Evolutionary conservation across 2,329 filamentous ascomycete species (phyloP).

Genomic region (Triangularia verruculosa): DNA sequence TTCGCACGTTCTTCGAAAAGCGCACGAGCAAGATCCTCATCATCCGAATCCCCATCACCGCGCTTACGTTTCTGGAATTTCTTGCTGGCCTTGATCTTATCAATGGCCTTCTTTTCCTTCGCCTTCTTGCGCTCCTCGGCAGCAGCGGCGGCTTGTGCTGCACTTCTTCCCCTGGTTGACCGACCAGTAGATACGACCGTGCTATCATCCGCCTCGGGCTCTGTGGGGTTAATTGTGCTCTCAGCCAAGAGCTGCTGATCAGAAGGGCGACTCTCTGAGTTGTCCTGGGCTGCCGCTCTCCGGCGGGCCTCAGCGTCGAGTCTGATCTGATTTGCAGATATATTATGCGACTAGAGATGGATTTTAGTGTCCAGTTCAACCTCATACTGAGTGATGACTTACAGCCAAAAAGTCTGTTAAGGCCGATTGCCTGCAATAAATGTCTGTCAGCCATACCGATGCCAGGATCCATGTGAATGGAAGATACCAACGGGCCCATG

Average conservation of each 20-base stretch:
- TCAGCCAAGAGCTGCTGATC: neutral
- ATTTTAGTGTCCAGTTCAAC: slow-evolving; percentile 4
- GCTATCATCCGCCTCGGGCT: neutral
- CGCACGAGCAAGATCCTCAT: slow-evolving; percentile 48
- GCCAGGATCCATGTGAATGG: neutral
- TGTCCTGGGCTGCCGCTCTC: slow-evolving; percentile 36
- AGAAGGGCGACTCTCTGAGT: slow-evolving; percentile 30
- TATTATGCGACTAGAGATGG: slow-evolving; percentile 62
- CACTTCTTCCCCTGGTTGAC: slow-evolving; percentile 21
- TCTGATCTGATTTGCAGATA: slow-evolving; percentile 58
- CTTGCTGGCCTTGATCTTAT: slow-evolving; percentile 63
- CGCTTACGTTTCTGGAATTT: slow-evolving; percentile 53
- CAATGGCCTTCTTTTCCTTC: slow-evolving; percentile 52
- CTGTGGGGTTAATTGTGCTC: neutral
- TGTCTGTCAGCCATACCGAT: slow-evolving; percentile 6
- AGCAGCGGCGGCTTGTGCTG: slow-evolving; percentile 25
- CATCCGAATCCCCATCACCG: slow-evolving; percentile 38
- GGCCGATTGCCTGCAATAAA: slow-evolving; percentile 43
- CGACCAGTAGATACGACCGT: neutral
- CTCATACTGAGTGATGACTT: slow-evolving; percentile 21
- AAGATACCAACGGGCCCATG: slow-evolving; percentile 33
- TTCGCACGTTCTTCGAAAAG: slow-evolving; percentile 47
- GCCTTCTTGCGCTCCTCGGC: slow-evolving; percentile 52
- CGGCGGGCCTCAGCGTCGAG: slow-evolving; percentile 48
- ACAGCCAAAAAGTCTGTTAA: slow-evolving; percentile 54